Percentiles rank a stretch among this genome's conserved stretches.
Evolutionary conservation across 805 yeast genomes (phyloP).

Genomic region (Kazachstania martiniae): DNA sequence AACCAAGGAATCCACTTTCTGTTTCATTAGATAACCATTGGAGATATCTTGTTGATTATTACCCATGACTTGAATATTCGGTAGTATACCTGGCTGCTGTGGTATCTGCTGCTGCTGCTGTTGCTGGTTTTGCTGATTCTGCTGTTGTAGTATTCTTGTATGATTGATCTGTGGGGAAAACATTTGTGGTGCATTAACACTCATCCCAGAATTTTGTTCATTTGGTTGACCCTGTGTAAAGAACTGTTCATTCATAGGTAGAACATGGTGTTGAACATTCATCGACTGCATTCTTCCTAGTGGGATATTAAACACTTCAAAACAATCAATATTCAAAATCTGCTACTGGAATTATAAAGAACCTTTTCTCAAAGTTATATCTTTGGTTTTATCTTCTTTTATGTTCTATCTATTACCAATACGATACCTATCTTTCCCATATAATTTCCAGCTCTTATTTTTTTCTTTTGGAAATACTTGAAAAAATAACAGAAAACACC

Average conservation of each 20-base stretch:
- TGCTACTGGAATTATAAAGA: too few relatives aligned
- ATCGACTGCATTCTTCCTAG: slow-evolving; percentile 21
- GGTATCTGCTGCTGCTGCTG: slow-evolving; percentile 12
- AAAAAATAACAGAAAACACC: too few relatives aligned
- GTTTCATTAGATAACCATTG: slow-evolving; percentile 20
- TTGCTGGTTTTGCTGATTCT: slow-evolving; percentile 9
- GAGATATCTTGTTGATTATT: slow-evolving; percentile 7
- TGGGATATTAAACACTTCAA: too few relatives aligned
- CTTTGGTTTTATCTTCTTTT: too few relatives aligned
- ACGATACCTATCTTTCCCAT: too few relatives aligned
- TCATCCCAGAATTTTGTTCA: slow-evolving; percentile 16
- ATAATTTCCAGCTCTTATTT: too few relatives aligned
- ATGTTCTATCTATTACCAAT: too few relatives aligned
- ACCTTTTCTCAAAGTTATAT: too few relatives aligned
- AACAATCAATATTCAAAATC: too few relatives aligned
- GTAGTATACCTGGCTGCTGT: slow-evolving; percentile 14
- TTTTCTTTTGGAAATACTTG: too few relatives aligned
- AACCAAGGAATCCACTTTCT: slow-evolving; percentile 18
- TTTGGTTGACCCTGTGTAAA: slow-evolving; percentile 17
- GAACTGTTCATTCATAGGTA: slow-evolving; percentile 23
- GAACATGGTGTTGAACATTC: slow-evolving; percentile 20
- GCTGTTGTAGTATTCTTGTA: slow-evolving; percentile 6
- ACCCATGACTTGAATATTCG: slow-evolving; percentile 9
- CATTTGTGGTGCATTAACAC: slow-evolving; percentile 21
- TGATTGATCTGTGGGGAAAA: slow-evolving; percentile 22